These are phyloP conservation scores for Boechera stricta DNA, from an alignment of 345 rosid genomes.

Conservation along the genomic window DNA sequence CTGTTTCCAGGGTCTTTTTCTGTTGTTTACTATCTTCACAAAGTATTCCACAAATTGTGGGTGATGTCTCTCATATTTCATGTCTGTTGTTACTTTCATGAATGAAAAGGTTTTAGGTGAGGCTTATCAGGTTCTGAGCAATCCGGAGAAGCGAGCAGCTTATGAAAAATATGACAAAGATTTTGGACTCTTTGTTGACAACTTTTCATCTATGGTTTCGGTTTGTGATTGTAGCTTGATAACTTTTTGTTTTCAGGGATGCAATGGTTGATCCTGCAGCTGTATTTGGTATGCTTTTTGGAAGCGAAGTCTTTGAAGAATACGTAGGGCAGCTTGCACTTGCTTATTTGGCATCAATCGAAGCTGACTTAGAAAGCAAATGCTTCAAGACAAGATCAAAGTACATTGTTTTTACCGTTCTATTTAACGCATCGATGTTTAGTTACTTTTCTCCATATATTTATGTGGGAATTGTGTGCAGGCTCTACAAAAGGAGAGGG, in stretches of 20 bases:
- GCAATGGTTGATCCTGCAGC: conserved; percentile 88
- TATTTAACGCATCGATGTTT: neutral
- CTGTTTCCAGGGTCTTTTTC: neutral
- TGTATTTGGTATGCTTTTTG: conserved; percentile 93
- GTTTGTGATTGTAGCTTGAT: neutral
- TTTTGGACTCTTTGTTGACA: neutral
- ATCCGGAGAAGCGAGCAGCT: conserved; percentile 83
- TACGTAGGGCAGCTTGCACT: conserved; percentile 88
- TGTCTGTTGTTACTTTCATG: neutral
- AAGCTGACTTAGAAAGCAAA: conserved; percentile 62
- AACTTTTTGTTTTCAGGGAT: conserved; percentile 51
- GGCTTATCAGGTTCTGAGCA: conserved; percentile 92
- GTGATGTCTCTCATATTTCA: conserved; percentile 3
- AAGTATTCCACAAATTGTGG: neutral
- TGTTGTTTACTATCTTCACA: neutral
- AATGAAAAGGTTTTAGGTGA: conserved; percentile 77
- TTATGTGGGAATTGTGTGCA: conserved; percentile 38
- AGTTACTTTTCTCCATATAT: neutral
- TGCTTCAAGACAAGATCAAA: conserved; percentile 74
- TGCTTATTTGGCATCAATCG: conserved; percentile 65
- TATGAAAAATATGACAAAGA: conserved; percentile 87
- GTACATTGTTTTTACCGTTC: conserved; percentile 42
- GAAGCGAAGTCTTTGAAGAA: conserved; percentile 88
- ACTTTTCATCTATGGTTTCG: neutral
- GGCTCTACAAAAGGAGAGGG: conserved; percentile 81